Evolutionary conservation across 495 filamentous ascomycete genomes (phyloP), one percentile per base, ranked within the genome.

Genomic region (Podospora didyma): DNA sequence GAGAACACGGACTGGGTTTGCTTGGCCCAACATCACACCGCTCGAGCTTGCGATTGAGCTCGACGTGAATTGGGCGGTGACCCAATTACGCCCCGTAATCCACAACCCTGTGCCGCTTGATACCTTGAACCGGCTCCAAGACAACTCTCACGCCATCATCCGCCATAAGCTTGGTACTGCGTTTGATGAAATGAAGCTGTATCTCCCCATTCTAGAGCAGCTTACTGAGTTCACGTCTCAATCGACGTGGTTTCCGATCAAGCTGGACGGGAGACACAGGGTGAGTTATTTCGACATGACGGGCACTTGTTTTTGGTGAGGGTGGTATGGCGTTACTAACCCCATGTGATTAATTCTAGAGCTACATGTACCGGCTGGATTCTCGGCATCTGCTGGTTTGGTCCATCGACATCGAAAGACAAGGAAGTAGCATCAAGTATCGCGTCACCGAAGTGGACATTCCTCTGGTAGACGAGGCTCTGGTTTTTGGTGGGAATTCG

Each of bases 31-130:
- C 50, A 23, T 53, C 19, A 42, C 31, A 2, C 28, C 50, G 7
- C 21, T 53, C 35, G 50, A 53, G 35, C 50, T 53, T 20, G 50
- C 50, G n/a, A 24, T 39, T 6, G 28, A 53, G 19, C 21, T 53
- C 31, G 21, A 42, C 34, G 35, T 53, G 2, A n/a, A 19, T 7
- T 31, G 35, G n/a, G 24, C 35, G 12, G 22, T 23, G 19, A 7
- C 21, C 19, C 17, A 41, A 21, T 31, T 53, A n/a, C 21, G 21
- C 6, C 50, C 35, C 16, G 50, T 53, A 4, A 1, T 53, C 10
- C 12, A 41, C 37, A 4, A 4, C 12, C 37, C 12, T 17, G n/a
- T 41, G 11, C 37, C 37, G 3, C 3, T 4, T 4, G 12, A 41
- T 4, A 41, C 37, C 4, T 14, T 41, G 37, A 5, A 41, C 6